Base-by-base conservation (phyloP, 2,329 filamentous ascomycete species). In the Pseudocercospora crystallina region DNA sequence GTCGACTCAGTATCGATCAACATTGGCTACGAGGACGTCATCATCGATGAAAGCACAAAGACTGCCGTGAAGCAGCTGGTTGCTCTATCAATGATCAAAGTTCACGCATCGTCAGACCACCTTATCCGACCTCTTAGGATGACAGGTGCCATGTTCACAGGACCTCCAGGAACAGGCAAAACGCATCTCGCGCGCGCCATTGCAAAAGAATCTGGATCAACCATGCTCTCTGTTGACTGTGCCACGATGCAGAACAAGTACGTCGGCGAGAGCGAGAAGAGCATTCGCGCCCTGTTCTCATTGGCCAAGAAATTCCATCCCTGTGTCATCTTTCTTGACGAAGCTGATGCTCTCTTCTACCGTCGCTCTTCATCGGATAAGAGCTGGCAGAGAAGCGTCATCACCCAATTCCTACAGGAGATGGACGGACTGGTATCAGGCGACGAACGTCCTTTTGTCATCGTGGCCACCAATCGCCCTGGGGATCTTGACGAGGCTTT, bases 261-360 rank as follows among this genome's bases (percentile, higher is more conserved):
- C 92, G 97, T 99, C 69, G 94, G 94, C 85, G 94, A 99, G 78
- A 97, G 92, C 49, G 94, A 97, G 78, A 96, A 90, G 83, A 97
- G 97, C 77, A 97, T 99, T 61, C 89, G 94, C 71, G 94, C 97
- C 72, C 97, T 97, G 66, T 99, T 99, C 73, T 92, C 97, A 83
- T 97, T 97, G 84, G 94, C 94, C 58, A 89, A 94, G 70, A 94
- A 92, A 57, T 92, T 94, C 54, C 92, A 92, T 65, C 94, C 94
- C 75, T 99, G 94, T 66, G 89, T 97, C 57, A 94, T 99, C 64
- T 99, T 99, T 86, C 82, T 99, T 59, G 94, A 99, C 64, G 94
- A 99, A 79, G 76, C 97, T 73, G 94, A 99, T 69, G 97, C 94
- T 0, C 97, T 99, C 71, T 94, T 94, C 74, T 97, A 97, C 82